Evolutionary conservation across 202 grass and related monocot genomes (phyloP).

Genomic region (Panicum virgatum): DNA sequence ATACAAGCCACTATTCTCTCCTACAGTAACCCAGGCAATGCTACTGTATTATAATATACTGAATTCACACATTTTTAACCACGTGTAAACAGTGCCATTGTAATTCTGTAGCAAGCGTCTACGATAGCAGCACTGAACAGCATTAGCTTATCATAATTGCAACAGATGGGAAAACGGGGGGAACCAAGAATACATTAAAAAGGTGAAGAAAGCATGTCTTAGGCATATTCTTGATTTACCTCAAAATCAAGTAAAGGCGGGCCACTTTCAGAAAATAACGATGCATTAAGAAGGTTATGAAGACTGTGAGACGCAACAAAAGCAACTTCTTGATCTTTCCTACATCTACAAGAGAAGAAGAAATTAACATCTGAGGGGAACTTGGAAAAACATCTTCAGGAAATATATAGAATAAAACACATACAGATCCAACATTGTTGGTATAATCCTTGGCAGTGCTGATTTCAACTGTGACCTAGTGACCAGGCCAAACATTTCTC

Average conservation of each 20-base stretch:
- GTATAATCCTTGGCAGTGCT: conserved; percentile 85
- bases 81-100: background rate
- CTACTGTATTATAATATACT: background rate
- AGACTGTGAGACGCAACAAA: conserved; percentile 85
- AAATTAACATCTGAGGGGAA: conserved; percentile 34
- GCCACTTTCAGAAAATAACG: conserved; percentile 76
- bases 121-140: background rate
- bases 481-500: conserved; percentile 96
- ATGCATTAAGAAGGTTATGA: conserved; percentile 87
- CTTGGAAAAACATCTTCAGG: conserved; percentile 26
- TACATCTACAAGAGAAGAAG: conserved; percentile 64
- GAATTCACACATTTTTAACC: background rate
- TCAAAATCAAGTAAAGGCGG: conserved; percentile 99
- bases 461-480: conserved; percentile 94
- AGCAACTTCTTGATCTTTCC: conserved; percentile 90
- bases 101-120: background rate
- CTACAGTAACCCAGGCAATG: background rate
- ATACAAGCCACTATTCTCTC: no score
- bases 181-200: background rate
- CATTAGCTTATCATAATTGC: background rate
- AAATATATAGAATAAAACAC: conserved; percentile 47
- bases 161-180: background rate
- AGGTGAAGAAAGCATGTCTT: conserved; percentile 23
- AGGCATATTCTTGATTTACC: conserved; percentile 51
- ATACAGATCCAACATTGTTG: conserved; percentile 94